Percentiles rank a stretch among this genome's conserved stretches.
Conservation (phyloP, 2,329 filamentous ascomycete genomes). For the Drechslera avenae region DNA sequence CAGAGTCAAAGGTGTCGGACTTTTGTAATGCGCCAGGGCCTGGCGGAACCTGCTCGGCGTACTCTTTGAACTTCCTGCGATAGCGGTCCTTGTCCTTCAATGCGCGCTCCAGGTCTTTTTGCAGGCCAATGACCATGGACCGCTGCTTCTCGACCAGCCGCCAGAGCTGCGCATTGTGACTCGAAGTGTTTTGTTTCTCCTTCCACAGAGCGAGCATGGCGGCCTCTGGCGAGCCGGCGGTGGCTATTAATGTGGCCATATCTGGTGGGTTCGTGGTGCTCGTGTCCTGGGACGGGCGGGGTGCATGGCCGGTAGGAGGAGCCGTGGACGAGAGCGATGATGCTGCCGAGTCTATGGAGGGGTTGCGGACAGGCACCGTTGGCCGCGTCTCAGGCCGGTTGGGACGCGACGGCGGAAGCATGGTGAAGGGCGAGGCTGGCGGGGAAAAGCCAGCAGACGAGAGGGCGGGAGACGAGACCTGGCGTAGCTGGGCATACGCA, state of each 20-base stretch:
- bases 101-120: constrained; percentile 89
- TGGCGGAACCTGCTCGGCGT: constrained; percentile 56
- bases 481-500: constrained; percentile 44
- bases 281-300: constrained; percentile 61
- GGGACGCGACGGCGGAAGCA: constrained; percentile 45
- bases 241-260: constrained; percentile 76
- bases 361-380: constrained; percentile 66
- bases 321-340: constrained; percentile 61
- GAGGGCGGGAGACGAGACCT: constrained; percentile 43
- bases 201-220: constrained; percentile 86
- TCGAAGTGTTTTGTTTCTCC: constrained; percentile 86
- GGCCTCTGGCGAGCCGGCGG: constrained; percentile 86
- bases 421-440: constrained; percentile 43
- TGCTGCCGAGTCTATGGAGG: constrained; percentile 92
- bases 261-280: constrained; percentile 68
- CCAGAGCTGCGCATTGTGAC: constrained; percentile 94
- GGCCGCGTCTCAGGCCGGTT: constrained; percentile 41
- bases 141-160: constrained; percentile 94
- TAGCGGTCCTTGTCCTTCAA: constrained; percentile 96
- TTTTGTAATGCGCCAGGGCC: constrained; percentile 42
- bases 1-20: constrained; percentile 42
- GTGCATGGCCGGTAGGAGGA: constrained; percentile 59
- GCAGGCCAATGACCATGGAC: constrained; percentile 88
- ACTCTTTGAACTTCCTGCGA: constrained; percentile 85
- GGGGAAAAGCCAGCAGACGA: constrained; percentile 40